These are phyloP conservation scores for Chaetoscypha palmicola DNA, from an alignment of 2,329 filamentous ascomycete genomes.

Conservation along the genomic window DNA sequence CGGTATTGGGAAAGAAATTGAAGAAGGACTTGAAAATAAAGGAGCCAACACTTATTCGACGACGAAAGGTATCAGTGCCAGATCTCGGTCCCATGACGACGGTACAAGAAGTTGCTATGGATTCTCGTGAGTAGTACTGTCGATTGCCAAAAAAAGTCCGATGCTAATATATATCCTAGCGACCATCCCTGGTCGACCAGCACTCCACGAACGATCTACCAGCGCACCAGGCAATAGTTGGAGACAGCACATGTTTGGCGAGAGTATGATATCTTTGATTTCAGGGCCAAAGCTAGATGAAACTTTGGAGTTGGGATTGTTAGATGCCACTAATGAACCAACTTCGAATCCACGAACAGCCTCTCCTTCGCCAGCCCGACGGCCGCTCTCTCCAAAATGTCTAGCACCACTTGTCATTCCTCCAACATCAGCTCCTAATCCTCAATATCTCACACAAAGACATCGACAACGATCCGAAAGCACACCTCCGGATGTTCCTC, in stretches of 20 bases:
- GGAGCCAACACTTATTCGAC: slow-evolving; percentile 48
- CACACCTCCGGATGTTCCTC: slow-evolving; percentile 35
- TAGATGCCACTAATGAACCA: slow-evolving; percentile 8
- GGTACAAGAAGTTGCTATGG: slow-evolving; percentile 60
- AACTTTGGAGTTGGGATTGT: slow-evolving; percentile 27
- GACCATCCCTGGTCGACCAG: slow-evolving; percentile 59
- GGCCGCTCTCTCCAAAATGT: slow-evolving; percentile 45
- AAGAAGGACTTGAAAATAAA: slow-evolving; percentile 53
- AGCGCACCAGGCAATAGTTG: slow-evolving; percentile 50
- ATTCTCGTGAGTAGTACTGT: slow-evolving; percentile 52
- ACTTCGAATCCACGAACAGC: slow-evolving; percentile 4
- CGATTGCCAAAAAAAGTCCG: not conserved
- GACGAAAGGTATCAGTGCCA: slow-evolving; percentile 57
- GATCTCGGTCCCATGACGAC: slow-evolving; percentile 63
- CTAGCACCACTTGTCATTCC: slow-evolving; percentile 54
- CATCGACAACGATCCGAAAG: slow-evolving; percentile 40
- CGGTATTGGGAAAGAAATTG: slow-evolving; percentile 35
- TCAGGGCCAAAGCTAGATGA: slow-evolving; percentile 32
- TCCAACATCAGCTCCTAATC: slow-evolving; percentile 10
- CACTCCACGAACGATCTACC: slow-evolving; percentile 57
- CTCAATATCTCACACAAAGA: slow-evolving; percentile 16
- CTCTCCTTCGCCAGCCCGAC: slow-evolving; percentile 29
- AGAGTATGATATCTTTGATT: slow-evolving; percentile 30
- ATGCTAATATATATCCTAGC: slow-evolving; percentile 36
- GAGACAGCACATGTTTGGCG: slow-evolving; percentile 38